Evolutionary conservation across 2,329 filamentous ascomycete species (phyloP).

Genomic region (Thielaviopsis punctulata): DNA sequence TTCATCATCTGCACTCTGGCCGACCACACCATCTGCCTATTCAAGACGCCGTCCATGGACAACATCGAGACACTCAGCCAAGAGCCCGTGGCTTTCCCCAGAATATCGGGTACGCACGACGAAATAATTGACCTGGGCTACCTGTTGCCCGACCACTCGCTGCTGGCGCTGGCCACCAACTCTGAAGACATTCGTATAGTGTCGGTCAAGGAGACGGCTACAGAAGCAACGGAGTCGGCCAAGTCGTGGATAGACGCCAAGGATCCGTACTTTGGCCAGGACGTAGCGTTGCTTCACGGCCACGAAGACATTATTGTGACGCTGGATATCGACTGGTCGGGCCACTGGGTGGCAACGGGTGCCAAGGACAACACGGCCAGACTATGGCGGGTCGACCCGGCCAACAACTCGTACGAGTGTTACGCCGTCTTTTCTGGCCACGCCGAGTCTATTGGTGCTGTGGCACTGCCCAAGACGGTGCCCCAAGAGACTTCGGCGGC

Average conservation of each 20-base stretch:
- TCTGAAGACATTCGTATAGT: slow-evolving; percentile 84
- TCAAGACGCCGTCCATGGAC: slow-evolving; percentile 28
- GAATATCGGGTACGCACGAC: slow-evolving; percentile 91
- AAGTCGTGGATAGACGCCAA: slow-evolving; percentile 14
- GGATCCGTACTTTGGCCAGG: slow-evolving; percentile 65
- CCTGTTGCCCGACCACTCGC: slow-evolving; percentile 59
- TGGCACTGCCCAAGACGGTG: slow-evolving; percentile 56
- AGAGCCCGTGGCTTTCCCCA: slow-evolving; percentile 40
- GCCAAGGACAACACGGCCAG: slow-evolving; percentile 93
- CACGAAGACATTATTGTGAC: slow-evolving; percentile 94
- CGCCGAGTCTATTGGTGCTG: slow-evolving; percentile 81
- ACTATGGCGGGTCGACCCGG: slow-evolving; percentile 72
- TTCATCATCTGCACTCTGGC: slow-evolving; percentile 71
- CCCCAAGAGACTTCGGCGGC: slow-evolving; percentile 55
- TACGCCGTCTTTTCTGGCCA: slow-evolving; percentile 76
- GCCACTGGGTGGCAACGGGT: slow-evolving; percentile 88
- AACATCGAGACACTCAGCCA: not conserved
- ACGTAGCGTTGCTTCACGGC: slow-evolving; percentile 70
- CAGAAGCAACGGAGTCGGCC: slow-evolving; percentile 16
- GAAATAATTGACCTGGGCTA: slow-evolving; percentile 93
- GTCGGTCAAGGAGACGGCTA: slow-evolving; percentile 37
- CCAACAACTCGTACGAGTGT: slow-evolving; percentile 58
- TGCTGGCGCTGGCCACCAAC: slow-evolving; percentile 85
- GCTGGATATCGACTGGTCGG: slow-evolving; percentile 89
- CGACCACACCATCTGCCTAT: slow-evolving; percentile 73